These are phyloP conservation scores for Ogataea pilisensis DNA, from an alignment of 805 yeast genomes.

Conservation along the genomic window DNA sequence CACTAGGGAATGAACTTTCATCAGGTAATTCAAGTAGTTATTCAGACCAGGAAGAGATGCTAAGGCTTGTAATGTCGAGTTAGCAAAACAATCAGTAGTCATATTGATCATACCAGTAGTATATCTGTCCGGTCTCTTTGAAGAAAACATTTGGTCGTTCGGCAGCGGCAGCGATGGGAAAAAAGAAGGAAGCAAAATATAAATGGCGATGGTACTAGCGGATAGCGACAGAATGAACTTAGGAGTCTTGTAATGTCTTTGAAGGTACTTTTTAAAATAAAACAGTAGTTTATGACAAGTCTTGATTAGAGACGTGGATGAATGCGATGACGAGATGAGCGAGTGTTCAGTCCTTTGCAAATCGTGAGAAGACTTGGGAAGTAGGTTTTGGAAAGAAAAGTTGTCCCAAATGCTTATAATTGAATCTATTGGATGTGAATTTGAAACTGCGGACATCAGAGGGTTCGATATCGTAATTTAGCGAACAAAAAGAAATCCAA, in stretches of 20 bases:
- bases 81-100: conserved; percentile 90
- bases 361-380: no score
- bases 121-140: conserved; percentile 58
- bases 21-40: conserved; percentile 46
- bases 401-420: background rate
- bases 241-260: background rate
- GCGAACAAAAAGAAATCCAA: background rate
- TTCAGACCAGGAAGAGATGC: conserved; percentile 58
- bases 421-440: background rate
- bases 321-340: background rate
- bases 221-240: conserved; percentile 3
- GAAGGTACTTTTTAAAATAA: background rate
- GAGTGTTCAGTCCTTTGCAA: no score
- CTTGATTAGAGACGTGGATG: background rate
- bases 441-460: background rate
- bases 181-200: conserved; percentile 16
- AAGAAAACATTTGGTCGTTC: conserved; percentile 15
- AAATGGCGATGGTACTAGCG: conserved; percentile 5
- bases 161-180: no score
- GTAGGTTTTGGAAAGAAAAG: background rate
- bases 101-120: conserved; percentile 82
- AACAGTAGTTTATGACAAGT: background rate
- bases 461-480: no score
- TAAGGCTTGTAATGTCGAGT: conserved; percentile 79
- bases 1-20: conserved; percentile 18